Evolutionary conservation across 2,329 filamentous ascomycete species (phyloP).

Genomic region (Trichoderma hamatum): DNA sequence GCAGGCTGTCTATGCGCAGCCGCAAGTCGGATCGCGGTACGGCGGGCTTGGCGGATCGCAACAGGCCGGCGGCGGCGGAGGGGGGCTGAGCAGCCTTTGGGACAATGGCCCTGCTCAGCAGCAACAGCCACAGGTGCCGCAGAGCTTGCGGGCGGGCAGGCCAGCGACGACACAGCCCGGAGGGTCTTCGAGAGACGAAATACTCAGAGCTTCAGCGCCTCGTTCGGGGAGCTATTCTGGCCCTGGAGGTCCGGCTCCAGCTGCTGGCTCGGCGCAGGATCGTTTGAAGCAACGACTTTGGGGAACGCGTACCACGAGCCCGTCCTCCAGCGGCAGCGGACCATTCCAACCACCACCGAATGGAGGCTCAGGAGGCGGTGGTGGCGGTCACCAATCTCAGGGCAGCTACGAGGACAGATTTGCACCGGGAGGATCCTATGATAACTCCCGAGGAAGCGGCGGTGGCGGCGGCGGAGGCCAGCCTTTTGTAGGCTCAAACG

Average conservation of each 20-base stretch:
- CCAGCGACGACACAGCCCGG: slow-evolving; percentile 34
- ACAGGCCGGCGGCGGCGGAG: slow-evolving; percentile 34
- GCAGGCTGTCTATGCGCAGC: slow-evolving; percentile 57
- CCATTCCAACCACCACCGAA: slow-evolving; percentile 52
- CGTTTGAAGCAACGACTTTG: slow-evolving; percentile 79
- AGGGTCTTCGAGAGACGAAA: slow-evolving; percentile 38
- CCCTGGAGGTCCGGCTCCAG: slow-evolving; percentile 36
- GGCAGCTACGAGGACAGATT: slow-evolving; percentile 51
- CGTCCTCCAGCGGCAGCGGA: slow-evolving; percentile 45
- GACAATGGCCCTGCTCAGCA: slow-evolving; percentile 47
- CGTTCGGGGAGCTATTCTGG: slow-evolving; percentile 75
- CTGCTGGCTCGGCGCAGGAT: slow-evolving; percentile 66
- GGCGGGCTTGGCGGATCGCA: slow-evolving; percentile 43
- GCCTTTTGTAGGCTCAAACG: slow-evolving; percentile 50
- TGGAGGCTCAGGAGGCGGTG: slow-evolving; percentile 20
- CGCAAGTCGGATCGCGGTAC: slow-evolving; percentile 57
- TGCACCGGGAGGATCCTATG: slow-evolving; percentile 51
- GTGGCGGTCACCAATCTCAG: slow-evolving; percentile 37
- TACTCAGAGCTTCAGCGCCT: slow-evolving; percentile 61
- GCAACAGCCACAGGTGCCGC: slow-evolving; percentile 39
- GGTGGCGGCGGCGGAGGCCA: slow-evolving; percentile 38
- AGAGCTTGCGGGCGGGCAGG: slow-evolving; percentile 52
- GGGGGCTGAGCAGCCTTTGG: slow-evolving; percentile 61
- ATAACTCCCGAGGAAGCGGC: slow-evolving; percentile 33
- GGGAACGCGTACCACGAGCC: slow-evolving; percentile 62